These are phyloP conservation scores for Mortierella sp. DNA, from an alignment of 371 early-diverging fungal genomes.

Conservation along the genomic window DNA sequence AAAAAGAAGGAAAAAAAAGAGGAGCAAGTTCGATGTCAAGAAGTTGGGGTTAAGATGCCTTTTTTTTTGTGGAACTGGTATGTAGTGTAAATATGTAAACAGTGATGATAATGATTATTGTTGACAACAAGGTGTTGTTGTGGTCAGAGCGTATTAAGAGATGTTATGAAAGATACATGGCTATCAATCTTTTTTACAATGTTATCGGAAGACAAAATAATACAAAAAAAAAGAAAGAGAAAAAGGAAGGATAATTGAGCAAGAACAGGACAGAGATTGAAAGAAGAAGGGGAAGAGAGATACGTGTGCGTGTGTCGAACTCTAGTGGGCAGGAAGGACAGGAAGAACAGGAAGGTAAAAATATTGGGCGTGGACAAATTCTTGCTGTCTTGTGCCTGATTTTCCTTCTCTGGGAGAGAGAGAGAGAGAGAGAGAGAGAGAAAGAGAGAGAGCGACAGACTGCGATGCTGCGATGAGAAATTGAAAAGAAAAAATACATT, in stretches of 20 bases:
- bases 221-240: constrained; percentile 1
- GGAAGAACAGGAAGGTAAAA: no score
- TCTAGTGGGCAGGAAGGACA: no score
- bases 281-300: background rate
- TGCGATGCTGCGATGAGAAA: no score
- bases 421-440: no score
- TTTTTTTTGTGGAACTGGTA: background rate
- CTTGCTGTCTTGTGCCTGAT: background rate
- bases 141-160: background rate
- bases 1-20: background rate
- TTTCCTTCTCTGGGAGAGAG: background rate
- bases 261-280: background rate
- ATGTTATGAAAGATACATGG: background rate
- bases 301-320: no score
- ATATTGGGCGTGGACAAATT: background rate
- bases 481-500: no score
- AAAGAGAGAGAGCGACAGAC: no score
- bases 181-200: background rate
- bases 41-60: background rate
- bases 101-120: background rate
- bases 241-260: background rate
- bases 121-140: constrained; percentile 19
- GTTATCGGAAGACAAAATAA: constrained; percentile 10
- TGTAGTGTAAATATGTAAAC: background rate
- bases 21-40: background rate